Conservation (phyloP, 1,139 yeast genomes). For the Zhuliangozyma parablackwelliae region DNA sequence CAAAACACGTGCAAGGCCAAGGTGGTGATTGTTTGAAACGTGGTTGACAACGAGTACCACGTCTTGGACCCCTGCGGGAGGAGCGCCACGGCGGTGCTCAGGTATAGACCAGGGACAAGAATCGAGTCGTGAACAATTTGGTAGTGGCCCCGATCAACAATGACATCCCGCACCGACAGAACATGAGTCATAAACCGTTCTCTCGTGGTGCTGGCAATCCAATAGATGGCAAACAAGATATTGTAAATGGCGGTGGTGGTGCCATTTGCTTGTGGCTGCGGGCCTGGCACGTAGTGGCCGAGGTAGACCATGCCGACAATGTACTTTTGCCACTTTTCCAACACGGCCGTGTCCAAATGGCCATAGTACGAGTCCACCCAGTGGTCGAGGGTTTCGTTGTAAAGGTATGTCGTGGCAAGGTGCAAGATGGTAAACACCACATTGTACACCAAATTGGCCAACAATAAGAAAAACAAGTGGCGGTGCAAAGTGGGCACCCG, state of each 20-base stretch:
- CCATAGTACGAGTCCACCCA: conserved; percentile 5
- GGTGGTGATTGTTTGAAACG: conserved; percentile 1
- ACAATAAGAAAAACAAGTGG: conserved; percentile 3
- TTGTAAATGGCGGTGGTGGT: conserved; percentile 2
- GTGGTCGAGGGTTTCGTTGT: conserved; percentile 5
- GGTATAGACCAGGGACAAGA: conserved; percentile 8
- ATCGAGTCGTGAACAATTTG: conserved; percentile 9
- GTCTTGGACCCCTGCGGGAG: background rate
- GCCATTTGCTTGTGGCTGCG: too few relatives aligned
- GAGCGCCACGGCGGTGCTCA: background rate
- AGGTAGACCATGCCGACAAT: conserved; percentile 6
- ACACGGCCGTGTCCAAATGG: conserved; percentile 3
- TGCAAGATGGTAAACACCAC: conserved; percentile 4
- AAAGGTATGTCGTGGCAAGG: conserved; percentile 2
- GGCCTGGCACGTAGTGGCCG: conserved; percentile 1
- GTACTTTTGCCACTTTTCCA: conserved; percentile 9
- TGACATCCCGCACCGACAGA: conserved; percentile 2
- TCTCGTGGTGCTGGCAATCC: conserved; percentile 1
- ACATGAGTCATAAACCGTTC: conserved; percentile 1
- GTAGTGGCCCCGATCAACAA: conserved; percentile 4
- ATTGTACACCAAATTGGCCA: conserved; percentile 3
- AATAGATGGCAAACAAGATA: conserved; percentile 3
- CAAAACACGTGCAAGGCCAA: conserved; percentile 5
- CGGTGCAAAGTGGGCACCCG: conserved; percentile 4
- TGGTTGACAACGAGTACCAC: background rate